Conservation (phyloP, 441 rosid species). For the Hypseocharis bilobata region DNA sequence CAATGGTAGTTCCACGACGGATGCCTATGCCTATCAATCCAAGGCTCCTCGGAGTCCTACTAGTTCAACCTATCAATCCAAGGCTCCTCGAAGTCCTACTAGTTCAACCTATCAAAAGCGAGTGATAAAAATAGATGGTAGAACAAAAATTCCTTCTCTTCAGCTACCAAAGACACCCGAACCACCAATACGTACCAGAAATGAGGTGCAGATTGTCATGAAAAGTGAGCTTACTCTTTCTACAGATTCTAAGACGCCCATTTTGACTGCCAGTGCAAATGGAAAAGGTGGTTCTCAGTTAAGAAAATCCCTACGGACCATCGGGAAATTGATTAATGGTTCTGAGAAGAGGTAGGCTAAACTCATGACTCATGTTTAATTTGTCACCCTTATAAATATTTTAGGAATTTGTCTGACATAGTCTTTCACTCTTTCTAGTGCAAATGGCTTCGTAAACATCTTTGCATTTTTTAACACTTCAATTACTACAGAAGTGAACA, state of each 20-base stretch:
- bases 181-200: constrained; percentile 31
- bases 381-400: neutral
- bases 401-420: neutral
- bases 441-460: neutral
- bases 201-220: constrained; percentile 33
- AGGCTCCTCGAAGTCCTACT: constrained; percentile 48
- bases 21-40: constrained; percentile 28
- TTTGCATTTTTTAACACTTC: too few relatives aligned
- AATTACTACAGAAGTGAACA: too few relatives aligned
- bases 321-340: constrained; percentile 75
- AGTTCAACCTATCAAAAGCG: constrained; percentile 35
- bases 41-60: constrained; percentile 50
- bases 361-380: too few relatives aligned
- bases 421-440: neutral
- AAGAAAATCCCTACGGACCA: constrained; percentile 68
- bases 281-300: constrained; percentile 59
- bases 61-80: constrained; percentile 34
- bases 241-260: constrained; percentile 31
- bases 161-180: constrained; percentile 53
- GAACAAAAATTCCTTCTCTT: constrained; percentile 39
- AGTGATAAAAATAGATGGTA: constrained; percentile 32
- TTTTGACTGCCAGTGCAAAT: constrained; percentile 21
- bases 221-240: constrained; percentile 30
- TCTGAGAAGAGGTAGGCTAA: constrained; percentile 63
- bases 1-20: constrained; percentile 27